A percentile compares a stretch with the other conserved stretches of the same genome.
Conservation (phyloP, 352 stramenopile species). For the Globisporangium iwayamae region DNA sequence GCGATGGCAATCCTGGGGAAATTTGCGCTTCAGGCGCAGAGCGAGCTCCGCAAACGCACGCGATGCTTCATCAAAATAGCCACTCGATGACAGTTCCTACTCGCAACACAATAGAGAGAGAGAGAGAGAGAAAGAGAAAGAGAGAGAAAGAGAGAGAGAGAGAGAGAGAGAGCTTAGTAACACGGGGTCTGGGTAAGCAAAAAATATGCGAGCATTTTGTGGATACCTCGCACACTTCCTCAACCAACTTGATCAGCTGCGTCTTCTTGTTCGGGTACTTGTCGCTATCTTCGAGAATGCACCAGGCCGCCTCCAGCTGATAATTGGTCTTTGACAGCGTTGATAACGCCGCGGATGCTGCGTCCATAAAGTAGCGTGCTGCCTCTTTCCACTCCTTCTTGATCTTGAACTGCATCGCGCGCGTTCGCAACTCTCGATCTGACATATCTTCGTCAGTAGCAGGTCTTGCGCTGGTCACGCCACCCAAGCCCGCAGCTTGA, state of each 20-base stretch:
- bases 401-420: constrained; percentile 67
- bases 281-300: constrained; percentile 48
- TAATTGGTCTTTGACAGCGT: constrained; percentile 48
- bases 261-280: constrained; percentile 35
- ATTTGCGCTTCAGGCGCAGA: constrained; percentile 56
- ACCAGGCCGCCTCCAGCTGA: constrained; percentile 62
- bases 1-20: constrained; percentile 44
- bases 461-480: constrained; percentile 1
- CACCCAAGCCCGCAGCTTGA: constrained; percentile 7
- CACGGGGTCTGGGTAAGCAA: no score
- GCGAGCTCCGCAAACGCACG: constrained; percentile 55
- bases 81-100: constrained; percentile 42
- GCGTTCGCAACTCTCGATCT: constrained; percentile 50
- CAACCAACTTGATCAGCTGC: constrained; percentile 38
- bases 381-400: constrained; percentile 68
- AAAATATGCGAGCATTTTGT: not conserved
- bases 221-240: constrained; percentile 45
- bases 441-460: constrained; percentile 25
- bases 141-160: no score
- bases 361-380: constrained; percentile 44
- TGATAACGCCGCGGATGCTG: constrained; percentile 32
- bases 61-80: constrained; percentile 71
- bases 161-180: no score
- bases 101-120: not conserved
- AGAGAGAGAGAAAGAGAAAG: no score